Base-by-base conservation (phyloP, 768 basidiomycete genomes). In the Suillus variegatus region DNA sequence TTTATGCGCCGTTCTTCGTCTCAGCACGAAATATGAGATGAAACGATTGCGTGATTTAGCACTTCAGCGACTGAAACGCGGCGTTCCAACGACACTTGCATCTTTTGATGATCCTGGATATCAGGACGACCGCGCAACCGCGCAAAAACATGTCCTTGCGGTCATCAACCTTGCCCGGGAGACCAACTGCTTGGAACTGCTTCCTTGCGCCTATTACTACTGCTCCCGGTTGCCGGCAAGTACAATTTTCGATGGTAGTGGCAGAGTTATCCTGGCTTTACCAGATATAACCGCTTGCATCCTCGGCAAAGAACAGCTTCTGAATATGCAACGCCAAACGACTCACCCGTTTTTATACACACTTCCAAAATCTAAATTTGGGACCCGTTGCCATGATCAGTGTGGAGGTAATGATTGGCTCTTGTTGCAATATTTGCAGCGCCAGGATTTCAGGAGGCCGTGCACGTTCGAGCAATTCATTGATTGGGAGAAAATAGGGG, bases 141-240 rank as follows among this genome's bases (percentile, higher is more conserved):
- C 44, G n/a, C 54, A 55, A 35, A 10, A 3, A 35, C 12, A 55
- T n/a, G 54, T 13, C 32, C 55, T 63, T 22, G 49, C 62, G 20
- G 22, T 63, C 41, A 56, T 63, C 60, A 61, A 63, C 10, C 6
- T 63, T 58, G 62, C 62, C 8, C 35, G 62, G 25, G 62, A 63
- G 36, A 63, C 12, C 43, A 56, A 62, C 20, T 56, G 35, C 36
- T 43, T 36, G 35, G 55, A 60, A 32, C 20, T 63, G 16, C 40
- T 63, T 41, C 62, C 62, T 22, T 56, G 35, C n/a, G 62, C 60
- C 18, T 60, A 60, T 51, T 63, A 63, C 58, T 63, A 38, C 58
- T 63, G 60, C n/a, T 41, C 62, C 58, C 61, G 61, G 18, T n/a
- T 62, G 2, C 22, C 61, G 8, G 8, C 49, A 25, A 35, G 32